Conservation (phyloP, 257 asterid genomes). For the Rauvolfia tetraphylla region DNA sequence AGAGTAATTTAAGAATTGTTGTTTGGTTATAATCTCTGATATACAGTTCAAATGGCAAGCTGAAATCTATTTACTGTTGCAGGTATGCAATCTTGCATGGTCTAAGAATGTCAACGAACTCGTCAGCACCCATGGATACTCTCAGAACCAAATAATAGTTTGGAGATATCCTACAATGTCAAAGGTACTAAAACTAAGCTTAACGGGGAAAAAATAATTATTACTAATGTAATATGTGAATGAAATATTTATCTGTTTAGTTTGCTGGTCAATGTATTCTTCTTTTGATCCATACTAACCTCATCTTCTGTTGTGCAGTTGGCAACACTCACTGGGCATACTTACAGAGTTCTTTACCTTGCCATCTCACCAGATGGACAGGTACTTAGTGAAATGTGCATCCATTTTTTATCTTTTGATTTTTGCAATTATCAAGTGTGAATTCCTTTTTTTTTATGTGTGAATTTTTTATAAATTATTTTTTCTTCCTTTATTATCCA, state of each 20-base stretch:
- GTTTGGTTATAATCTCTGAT: background rate
- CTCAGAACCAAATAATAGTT: slow-evolving; percentile 87
- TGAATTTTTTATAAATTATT: background rate
- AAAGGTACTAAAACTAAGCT: slow-evolving; percentile 42
- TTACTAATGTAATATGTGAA: background rate
- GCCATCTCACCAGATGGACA: slow-evolving; percentile 99
- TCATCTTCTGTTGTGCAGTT: slow-evolving; percentile 48
- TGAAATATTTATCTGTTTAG: background rate
- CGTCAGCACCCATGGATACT: slow-evolving; percentile 97
- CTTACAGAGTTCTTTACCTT: slow-evolving; percentile 85
- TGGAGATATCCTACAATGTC: slow-evolving; percentile 97
- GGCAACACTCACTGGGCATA: slow-evolving; percentile 93
- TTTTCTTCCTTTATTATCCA: background rate
- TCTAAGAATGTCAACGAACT: slow-evolving; percentile 96
- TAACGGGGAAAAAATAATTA: background rate
- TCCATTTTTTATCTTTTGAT: background rate
- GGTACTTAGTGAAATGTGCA: slow-evolving; percentile 32
- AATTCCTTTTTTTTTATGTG: background rate
- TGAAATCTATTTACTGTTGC: slow-evolving; percentile 19
- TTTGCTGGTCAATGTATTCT: background rate
- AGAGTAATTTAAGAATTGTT: background rate
- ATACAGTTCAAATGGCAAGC: background rate
- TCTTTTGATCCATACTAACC: background rate
- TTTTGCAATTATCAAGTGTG: background rate
- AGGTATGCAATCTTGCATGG: slow-evolving; percentile 99